Evolutionary conservation across 331 rosid genomes (phyloP).

Genomic region (Cydonia oblonga): DNA sequence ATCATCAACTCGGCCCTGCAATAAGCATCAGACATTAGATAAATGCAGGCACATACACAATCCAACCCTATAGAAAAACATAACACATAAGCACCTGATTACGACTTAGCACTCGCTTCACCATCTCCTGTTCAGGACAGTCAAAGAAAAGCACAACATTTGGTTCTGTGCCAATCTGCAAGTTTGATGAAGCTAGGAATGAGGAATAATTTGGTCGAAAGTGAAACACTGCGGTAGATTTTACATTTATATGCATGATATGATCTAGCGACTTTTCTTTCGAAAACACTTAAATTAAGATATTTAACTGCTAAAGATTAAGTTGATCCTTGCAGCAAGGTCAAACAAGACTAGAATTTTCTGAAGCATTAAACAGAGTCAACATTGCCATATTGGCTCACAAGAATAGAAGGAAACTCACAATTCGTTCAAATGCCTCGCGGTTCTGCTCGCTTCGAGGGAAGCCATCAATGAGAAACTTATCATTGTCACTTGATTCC

Average conservation of each 20-base stretch:
- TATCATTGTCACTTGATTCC: slow-evolving; percentile 46
- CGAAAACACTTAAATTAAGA: no score
- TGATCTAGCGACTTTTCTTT: not conserved
- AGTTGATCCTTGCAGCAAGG: not conserved
- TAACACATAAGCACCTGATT: slow-evolving; percentile 53
- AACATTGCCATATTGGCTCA: not conserved
- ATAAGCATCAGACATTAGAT: slow-evolving; percentile 18
- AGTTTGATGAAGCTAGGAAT: not conserved
- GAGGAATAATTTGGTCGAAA: not conserved
- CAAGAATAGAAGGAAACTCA: slow-evolving; percentile 38
- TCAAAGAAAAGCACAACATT: slow-evolving; percentile 75
- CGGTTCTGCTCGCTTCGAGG: slow-evolving; percentile 90
- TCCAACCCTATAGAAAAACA: not conserved
- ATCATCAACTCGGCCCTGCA: slow-evolving; percentile 96
- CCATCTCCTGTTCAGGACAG: slow-evolving; percentile 92
- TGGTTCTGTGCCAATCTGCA: slow-evolving; percentile 75
- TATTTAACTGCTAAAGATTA: no score
- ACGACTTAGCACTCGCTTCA: slow-evolving; percentile 84
- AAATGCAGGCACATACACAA: not conserved
- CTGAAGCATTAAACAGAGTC: not conserved
- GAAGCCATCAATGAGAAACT: slow-evolving; percentile 88
- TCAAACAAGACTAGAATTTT: not conserved
- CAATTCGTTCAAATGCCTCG: slow-evolving; percentile 60
- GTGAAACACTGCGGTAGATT: not conserved
- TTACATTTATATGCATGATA: not conserved